A percentile compares a stretch with the other conserved stretches of the same genome.
Conservation (phyloP, 164 flowering plant genomes). For the Chloranthus sessilifolius region DNA sequence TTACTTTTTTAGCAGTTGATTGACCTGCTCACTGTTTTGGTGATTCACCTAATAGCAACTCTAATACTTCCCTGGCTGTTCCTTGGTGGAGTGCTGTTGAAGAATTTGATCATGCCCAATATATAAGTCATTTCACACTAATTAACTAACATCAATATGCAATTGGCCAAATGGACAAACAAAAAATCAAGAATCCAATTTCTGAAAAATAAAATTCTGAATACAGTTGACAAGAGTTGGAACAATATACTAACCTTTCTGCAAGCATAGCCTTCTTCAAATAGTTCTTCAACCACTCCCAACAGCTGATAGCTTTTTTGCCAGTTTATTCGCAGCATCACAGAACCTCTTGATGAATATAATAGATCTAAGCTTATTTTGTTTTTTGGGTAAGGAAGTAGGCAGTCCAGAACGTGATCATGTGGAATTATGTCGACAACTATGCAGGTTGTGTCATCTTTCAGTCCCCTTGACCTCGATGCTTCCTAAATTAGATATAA, state of each 20-base stretch:
- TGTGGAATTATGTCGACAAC: slow-evolving; percentile 91
- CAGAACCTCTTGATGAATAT: slow-evolving; percentile 52
- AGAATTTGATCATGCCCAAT: too few species aligned
- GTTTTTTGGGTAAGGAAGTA: slow-evolving; percentile 53
- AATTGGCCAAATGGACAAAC: too few species aligned
- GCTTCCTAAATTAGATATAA: slow-evolving; percentile 50
- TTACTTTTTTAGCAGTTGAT: too few species aligned
- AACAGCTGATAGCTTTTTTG: slow-evolving; percentile 67
- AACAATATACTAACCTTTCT: slow-evolving; percentile 55
- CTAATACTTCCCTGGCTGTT: too few species aligned
- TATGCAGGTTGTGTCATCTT: slow-evolving; percentile 90
- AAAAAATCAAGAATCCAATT: too few species aligned
- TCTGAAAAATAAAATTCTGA: too few species aligned
- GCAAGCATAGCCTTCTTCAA: slow-evolving; percentile 97
- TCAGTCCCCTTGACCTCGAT: slow-evolving; percentile 66
- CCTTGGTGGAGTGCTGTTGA: too few species aligned
- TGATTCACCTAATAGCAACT: too few species aligned
- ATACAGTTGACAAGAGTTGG: too few species aligned
- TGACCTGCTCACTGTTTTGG: too few species aligned
- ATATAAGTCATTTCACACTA: too few species aligned
- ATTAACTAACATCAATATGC: too few species aligned
- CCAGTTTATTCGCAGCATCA: slow-evolving; percentile 43
- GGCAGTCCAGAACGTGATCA: slow-evolving; percentile 33
- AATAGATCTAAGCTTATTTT: slow-evolving; percentile 46
- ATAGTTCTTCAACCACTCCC: slow-evolving; percentile 80